Conservation (phyloP, 2,329 filamentous ascomycete genomes). For the Fusarium robinianum region DNA sequence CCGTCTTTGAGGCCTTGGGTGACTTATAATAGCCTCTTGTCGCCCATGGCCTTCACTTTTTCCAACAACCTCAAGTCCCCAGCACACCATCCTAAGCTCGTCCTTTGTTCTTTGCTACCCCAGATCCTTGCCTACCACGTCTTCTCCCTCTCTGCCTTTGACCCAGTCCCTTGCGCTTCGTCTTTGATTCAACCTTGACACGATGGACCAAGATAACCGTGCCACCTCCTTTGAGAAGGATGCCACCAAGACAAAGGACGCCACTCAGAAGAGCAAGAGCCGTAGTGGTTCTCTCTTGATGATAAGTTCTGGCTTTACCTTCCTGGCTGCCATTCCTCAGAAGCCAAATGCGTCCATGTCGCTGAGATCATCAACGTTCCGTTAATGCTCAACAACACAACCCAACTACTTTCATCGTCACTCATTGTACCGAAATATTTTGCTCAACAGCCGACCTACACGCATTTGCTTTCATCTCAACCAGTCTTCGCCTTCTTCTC, state of each 20-base stretch:
- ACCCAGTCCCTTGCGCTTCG: conserved; percentile 3
- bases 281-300: conserved; percentile 35
- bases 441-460: conserved; percentile 10
- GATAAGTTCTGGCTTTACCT: conserved; percentile 38
- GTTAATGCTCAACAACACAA: conserved; percentile 22
- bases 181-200: background rate
- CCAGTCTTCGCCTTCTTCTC: background rate
- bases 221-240: conserved; percentile 36
- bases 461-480: background rate
- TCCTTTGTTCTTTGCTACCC: conserved; percentile 18
- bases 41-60: too few relatives aligned
- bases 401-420: conserved; percentile 15
- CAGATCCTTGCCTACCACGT: conserved; percentile 1
- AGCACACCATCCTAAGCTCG: conserved; percentile 18
- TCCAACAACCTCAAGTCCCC: conserved; percentile 21
- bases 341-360: conserved; percentile 26
- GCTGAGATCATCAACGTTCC: conserved; percentile 35
- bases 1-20: background rate
- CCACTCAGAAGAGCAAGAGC: conserved; percentile 27
- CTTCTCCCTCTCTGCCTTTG: conserved; percentile 3
- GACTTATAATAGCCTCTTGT: conserved; percentile 31
- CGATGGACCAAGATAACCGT: conserved; percentile 32
- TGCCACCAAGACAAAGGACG: conserved; percentile 33
- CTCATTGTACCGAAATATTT: conserved; percentile 21
- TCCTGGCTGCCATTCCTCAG: conserved; percentile 35